Evolutionary conservation across 2,329 filamentous ascomycete genomes (phyloP).

Genomic region (Diplocarpon mali): DNA sequence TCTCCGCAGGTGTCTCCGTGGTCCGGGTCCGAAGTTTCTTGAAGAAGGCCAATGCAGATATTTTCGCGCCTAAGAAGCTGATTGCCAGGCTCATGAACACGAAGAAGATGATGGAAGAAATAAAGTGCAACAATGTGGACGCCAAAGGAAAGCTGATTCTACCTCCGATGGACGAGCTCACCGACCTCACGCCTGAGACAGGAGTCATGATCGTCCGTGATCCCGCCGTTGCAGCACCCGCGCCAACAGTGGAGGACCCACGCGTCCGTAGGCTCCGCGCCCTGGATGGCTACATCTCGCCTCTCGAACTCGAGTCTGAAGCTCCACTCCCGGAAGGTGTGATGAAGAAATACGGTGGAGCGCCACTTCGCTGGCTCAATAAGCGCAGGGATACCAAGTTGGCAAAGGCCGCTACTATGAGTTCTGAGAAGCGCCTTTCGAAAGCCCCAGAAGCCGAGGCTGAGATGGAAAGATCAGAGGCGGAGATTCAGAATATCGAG

Average conservation of each 20-base stretch:
- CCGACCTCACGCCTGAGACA: conserved; percentile 5
- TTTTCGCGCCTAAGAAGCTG: conserved; percentile 10
- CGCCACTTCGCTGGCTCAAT: background rate
- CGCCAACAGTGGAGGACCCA: no score
- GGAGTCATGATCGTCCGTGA: background rate
- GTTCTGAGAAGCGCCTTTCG: background rate
- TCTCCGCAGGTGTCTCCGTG: conserved; percentile 13
- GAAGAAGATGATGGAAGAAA: conserved; percentile 16
- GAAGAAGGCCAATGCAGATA: conserved; percentile 9
- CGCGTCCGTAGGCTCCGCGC: no score
- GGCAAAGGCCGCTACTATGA: background rate
- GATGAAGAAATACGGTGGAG: conserved; percentile 5
- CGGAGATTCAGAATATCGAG: conserved; percentile 7
- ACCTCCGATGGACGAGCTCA: conserved; percentile 10
- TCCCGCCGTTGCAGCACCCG: background rate
- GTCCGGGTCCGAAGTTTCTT: conserved; percentile 12
- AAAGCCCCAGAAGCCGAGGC: conserved; percentile 5
- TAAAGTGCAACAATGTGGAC: conserved; percentile 9
- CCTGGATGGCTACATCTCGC: no score
- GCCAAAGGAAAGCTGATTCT: conserved; percentile 11
- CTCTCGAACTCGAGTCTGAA: background rate
- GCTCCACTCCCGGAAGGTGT: conserved; percentile 9
- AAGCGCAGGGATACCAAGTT: conserved; percentile 2
- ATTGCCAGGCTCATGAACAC: conserved; percentile 10
- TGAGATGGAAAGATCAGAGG: conserved; percentile 10